Percentiles rank a stretch among this genome's conserved stretches.
These are phyloP conservation scores for Combretum micranthum DNA, from an alignment of 345 rosid genomes.

Conservation along the genomic window DNA sequence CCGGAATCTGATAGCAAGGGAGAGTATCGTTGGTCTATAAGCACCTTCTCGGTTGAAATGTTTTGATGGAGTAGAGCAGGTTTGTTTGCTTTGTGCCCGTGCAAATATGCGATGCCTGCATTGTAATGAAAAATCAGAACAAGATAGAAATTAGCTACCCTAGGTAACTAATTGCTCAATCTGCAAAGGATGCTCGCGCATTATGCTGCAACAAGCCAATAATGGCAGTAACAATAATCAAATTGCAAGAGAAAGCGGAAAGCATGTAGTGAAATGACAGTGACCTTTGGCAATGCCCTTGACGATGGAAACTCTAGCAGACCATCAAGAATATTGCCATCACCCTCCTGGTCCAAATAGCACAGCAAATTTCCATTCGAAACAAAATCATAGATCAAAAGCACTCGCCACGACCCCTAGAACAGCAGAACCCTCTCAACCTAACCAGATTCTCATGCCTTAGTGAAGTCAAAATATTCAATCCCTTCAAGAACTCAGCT, in stretches of 20 bases:
- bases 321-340: constrained; percentile 65
- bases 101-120: constrained; percentile 68
- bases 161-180: no score
- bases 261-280: background rate
- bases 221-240: no score
- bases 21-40: constrained; percentile 55
- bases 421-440: constrained; percentile 90
- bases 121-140: background rate
- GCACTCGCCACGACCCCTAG: constrained; percentile 88
- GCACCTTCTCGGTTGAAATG: constrained; percentile 74
- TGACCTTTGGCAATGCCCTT: constrained; percentile 17
- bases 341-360: constrained; percentile 61
- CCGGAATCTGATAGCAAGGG: constrained; percentile 68
- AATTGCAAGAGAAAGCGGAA: no score
- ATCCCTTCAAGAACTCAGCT: constrained; percentile 76
- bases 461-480: constrained; percentile 59
- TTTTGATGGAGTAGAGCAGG: constrained; percentile 64
- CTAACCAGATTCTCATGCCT: constrained; percentile 69
- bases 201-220: no score
- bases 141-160: background rate
- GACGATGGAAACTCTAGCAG: constrained; percentile 51
- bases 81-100: constrained; percentile 47
- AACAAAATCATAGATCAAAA: constrained; percentile 73
- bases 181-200: no score
- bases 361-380: constrained; percentile 62